phyloP scores from a whole-genome alignment of 371 early-diverging fungal species.

The Syncephalastrum monosporum region DNA sequence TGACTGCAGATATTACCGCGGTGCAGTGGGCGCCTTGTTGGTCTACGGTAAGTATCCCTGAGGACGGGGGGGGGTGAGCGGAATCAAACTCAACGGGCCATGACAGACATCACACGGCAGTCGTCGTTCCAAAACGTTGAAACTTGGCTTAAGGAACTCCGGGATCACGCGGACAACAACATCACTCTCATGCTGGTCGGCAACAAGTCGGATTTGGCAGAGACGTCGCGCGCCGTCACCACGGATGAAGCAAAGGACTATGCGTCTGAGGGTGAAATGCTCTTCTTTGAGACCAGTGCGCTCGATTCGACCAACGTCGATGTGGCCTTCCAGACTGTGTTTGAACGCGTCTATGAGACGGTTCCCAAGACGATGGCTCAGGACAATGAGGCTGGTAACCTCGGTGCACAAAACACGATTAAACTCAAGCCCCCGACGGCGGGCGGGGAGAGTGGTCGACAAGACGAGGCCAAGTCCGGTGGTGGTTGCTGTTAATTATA shows the following conservation, averaged over 20 bases:
- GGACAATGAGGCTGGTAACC: constrained; percentile 12
- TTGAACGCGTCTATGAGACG: constrained; percentile 22
- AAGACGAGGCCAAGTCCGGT: constrained; percentile 12
- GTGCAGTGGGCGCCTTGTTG: constrained; percentile 45
- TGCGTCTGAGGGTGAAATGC: constrained; percentile 81
- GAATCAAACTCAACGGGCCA: neutral
- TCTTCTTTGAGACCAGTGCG: constrained; percentile 94
- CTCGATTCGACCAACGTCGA: constrained; percentile 92
- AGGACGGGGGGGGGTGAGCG: neutral
- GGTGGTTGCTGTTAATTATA: constrained; percentile 23
- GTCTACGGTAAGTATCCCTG: constrained; percentile 34
- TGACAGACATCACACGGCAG: constrained; percentile 88
- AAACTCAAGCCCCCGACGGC: constrained; percentile 30
- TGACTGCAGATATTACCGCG: constrained; percentile 40
- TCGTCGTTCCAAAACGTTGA: constrained; percentile 89
- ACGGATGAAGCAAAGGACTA: constrained; percentile 58
- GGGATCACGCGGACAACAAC: constrained; percentile 91
- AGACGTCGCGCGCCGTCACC: constrained; percentile 41
- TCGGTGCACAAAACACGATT: constrained; percentile 27
- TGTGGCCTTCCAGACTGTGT: constrained; percentile 71
- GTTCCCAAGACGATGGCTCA: constrained; percentile 31
- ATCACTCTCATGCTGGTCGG: constrained; percentile 96
- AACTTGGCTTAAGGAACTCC: constrained; percentile 97
- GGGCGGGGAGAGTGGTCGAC: constrained; percentile 5
- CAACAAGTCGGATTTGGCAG: constrained; percentile 97